These are phyloP conservation scores for Epichloe uncinata DNA, from an alignment of 2,329 filamentous ascomycete genomes.

Conservation along the genomic window DNA sequence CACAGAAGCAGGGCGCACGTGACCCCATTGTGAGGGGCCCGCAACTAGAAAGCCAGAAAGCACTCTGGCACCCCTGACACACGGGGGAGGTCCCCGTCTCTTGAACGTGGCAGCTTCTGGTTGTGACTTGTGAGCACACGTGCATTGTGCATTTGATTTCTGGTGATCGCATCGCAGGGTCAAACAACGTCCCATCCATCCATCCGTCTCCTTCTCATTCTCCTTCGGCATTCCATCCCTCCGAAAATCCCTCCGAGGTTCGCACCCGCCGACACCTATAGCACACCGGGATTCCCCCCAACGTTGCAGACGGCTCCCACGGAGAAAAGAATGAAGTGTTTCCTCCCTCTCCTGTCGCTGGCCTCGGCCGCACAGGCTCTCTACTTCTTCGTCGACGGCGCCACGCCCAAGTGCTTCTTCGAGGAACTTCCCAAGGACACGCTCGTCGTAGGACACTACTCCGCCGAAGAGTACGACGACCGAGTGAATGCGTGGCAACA, in stretches of 20 bases:
- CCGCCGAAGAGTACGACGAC: slow-evolving; percentile 71
- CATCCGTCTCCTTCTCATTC: not conserved
- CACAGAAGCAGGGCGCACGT: slow-evolving; percentile 10
- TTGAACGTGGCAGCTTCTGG: too few relatives aligned
- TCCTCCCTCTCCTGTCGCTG: slow-evolving; percentile 55
- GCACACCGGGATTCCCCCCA: too few relatives aligned
- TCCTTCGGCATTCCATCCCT: not conserved
- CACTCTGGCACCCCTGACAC: too few relatives aligned
- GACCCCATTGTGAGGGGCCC: slow-evolving; percentile 2
- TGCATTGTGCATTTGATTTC: too few relatives aligned
- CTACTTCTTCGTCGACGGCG: slow-evolving; percentile 90
- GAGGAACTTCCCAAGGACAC: slow-evolving; percentile 98
- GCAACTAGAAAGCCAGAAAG: not conserved
- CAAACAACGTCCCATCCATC: not conserved
- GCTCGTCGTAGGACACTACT: slow-evolving; percentile 86
- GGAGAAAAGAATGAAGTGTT: slow-evolving; percentile 36
- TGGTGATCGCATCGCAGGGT: too few relatives aligned
- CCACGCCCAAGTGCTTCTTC: slow-evolving; percentile 85
- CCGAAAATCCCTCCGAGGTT: too few relatives aligned
- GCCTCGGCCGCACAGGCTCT: slow-evolving; percentile 59
- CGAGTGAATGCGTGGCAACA: slow-evolving; percentile 52
- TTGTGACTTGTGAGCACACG: too few relatives aligned
- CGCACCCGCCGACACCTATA: too few relatives aligned
- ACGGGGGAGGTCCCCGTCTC: too few relatives aligned
- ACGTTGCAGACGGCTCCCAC: too few relatives aligned